Conservation (phyloP, 2,329 filamentous ascomycete species). For the Penicillium paneum region DNA sequence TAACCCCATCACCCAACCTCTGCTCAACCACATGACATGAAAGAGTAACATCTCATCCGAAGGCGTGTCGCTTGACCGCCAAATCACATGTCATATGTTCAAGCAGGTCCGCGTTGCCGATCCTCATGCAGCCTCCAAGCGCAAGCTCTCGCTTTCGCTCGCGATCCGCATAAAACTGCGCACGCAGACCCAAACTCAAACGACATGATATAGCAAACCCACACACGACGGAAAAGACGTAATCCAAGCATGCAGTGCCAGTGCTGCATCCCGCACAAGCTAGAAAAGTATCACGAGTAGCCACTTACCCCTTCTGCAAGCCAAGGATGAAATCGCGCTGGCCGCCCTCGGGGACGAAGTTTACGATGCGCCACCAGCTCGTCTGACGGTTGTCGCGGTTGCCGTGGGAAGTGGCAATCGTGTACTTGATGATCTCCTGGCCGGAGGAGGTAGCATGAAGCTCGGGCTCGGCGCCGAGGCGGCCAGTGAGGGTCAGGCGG, state of each 20-base stretch:
- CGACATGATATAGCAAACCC: not conserved
- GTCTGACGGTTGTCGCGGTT: slow-evolving; percentile 67
- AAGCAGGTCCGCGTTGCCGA: not conserved
- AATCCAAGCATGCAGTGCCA: not conserved
- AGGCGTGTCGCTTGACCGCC: not conserved
- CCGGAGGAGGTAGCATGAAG: slow-evolving; percentile 66
- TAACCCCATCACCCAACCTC: not conserved
- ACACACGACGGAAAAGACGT: not conserved
- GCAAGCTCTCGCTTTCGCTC: not conserved
- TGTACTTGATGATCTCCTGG: slow-evolving; percentile 71
- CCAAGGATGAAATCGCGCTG: slow-evolving; percentile 68
- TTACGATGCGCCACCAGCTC: slow-evolving; percentile 79
- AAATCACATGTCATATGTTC: not conserved
- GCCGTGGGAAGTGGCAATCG: slow-evolving; percentile 68
- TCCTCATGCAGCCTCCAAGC: not conserved
- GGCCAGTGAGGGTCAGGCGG: slow-evolving; percentile 81
- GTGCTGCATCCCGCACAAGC: not conserved
- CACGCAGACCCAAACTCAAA: not conserved
- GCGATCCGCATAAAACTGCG: not conserved
- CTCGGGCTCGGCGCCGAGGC: slow-evolving; percentile 78
- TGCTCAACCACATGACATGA: not conserved
- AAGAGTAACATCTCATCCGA: not conserved
- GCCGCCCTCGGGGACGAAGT: slow-evolving; percentile 65
- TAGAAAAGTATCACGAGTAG: not conserved
- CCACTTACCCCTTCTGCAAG: slow-evolving; percentile 79